phyloP scores from a whole-genome alignment of 2,329 filamentous ascomycete species.

The Sporothrix phasma region DNA sequence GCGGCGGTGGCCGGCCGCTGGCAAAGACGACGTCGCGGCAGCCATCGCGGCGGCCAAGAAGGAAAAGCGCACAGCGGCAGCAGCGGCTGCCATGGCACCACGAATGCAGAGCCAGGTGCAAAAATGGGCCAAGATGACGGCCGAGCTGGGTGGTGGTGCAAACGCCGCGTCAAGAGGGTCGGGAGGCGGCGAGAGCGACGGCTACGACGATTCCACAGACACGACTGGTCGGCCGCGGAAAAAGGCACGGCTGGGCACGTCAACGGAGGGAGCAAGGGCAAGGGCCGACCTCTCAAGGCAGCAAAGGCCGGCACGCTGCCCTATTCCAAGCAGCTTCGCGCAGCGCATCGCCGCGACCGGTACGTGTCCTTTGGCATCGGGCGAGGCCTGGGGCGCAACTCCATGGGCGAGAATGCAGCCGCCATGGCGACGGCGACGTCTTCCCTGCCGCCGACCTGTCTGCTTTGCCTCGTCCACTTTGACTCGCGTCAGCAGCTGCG shows the following conservation, averaged over 20 bases:
- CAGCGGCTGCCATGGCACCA: slow-evolving; percentile 39
- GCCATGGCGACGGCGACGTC: neutral
- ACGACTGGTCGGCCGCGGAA: slow-evolving; percentile 17
- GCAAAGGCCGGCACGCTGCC: neutral
- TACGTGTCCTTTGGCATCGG: slow-evolving; percentile 50
- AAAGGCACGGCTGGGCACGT: neutral
- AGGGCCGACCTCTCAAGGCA: neutral
- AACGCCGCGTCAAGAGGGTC: slow-evolving; percentile 11
- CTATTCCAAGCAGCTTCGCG: slow-evolving; percentile 19
- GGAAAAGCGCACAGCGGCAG: slow-evolving; percentile 13
- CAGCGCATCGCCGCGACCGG: slow-evolving; percentile 26
- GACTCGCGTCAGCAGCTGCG: slow-evolving; percentile 33
- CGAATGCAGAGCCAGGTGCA: slow-evolving; percentile 42
- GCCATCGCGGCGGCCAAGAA: slow-evolving; percentile 11
- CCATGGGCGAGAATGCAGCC: neutral
- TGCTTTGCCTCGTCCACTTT: slow-evolving; percentile 52
- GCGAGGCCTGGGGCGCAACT: slow-evolving; percentile 22
- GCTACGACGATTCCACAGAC: slow-evolving; percentile 1
- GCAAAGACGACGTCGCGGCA: neutral
- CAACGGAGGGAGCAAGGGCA: neutral
- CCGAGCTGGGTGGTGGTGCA: slow-evolving; percentile 38
- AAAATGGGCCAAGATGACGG: slow-evolving; percentile 62
- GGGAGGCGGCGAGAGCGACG: slow-evolving; percentile 16
- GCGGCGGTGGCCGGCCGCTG: neutral
- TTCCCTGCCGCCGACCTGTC: slow-evolving; percentile 30